Evolutionary conservation across 2,329 filamentous ascomycete species (phyloP).

Genomic region (Aspergillus aculeatinus): DNA sequence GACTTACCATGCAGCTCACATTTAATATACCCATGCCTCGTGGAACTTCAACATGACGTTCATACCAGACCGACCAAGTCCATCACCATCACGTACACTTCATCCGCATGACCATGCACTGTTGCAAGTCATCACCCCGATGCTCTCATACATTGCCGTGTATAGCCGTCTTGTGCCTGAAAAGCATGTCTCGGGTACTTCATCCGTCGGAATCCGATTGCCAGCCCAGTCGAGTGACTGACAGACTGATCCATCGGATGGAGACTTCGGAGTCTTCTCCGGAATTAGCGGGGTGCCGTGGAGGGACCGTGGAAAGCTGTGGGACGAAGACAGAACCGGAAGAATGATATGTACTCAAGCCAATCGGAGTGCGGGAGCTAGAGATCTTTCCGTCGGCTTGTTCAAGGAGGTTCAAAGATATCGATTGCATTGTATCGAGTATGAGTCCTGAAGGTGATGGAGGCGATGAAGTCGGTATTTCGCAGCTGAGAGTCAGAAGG

Average conservation of each 20-base stretch:
- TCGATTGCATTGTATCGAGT: neutral
- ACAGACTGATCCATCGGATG: neutral
- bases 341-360: neutral
- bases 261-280: neutral
- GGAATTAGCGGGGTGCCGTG: neutral
- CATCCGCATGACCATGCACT: neutral
- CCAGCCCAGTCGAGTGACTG: neutral
- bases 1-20: neutral
- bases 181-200: neutral
- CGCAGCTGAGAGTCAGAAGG: no score
- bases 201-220: constrained; percentile 1
- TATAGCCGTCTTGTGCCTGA: neutral
- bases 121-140: neutral
- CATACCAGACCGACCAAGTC: neutral
- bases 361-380: neutral
- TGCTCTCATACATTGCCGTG: constrained; percentile 1
- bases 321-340: neutral
- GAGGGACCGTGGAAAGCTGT: neutral
- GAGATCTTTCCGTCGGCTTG: neutral
- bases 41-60: neutral
- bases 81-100: neutral
- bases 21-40: neutral
- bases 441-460: neutral
- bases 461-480: no score
- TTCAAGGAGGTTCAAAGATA: no score